Base-by-base conservation (phyloP, 768 basidiomycete genomes). In the Phaeotremella fagi region DNA sequence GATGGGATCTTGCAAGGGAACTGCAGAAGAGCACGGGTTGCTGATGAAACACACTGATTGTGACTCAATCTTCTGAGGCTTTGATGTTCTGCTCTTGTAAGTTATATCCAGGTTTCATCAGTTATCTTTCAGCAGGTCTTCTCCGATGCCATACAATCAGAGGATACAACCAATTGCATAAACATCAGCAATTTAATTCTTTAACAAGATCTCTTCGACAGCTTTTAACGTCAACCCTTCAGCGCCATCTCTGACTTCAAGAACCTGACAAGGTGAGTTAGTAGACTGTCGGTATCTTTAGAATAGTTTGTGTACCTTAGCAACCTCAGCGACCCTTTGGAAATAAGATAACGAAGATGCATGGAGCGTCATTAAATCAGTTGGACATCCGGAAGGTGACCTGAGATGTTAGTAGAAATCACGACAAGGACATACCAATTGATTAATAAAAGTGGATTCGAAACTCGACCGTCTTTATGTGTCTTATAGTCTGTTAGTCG, bases 401-500 rank as follows among this genome's bases (percentile, higher is more conserved):
- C 72, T 74, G 49, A 12, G 29, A 38, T 2, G 24, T 41, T 12
- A 22, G 38, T 7, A 18, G 38, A 41, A 20, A 22, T 22, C 43
- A 29, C 41, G 4, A 7, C 0, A 26, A n/a, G 9, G 37, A 66
- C 62, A 27, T 35, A 69, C 73, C 90, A 95, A 77, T 92, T 91
- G 72, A 95, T 77, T 43, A 94, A 79, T 12, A 88, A 83, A 11
- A 95, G 78, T 1, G 90, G 90, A 62, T 85, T 88, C 1, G 88
- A 90, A 55, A 79, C 87, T 43, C 91, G 79, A 2, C 90, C 90
- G 65, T 94, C 90, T 7, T 70, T 70, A 71, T 92, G 88, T 47
- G 79, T 79, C 73, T 74, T 37, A n/a, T 0, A 4, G 16, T 29
- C 45, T 20, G 15, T 15, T 15, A 33, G 31, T 33, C 31, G 16